phyloP scores from a whole-genome alignment of 768 basidiomycete species.

The Leccinum olivaceopallidum region DNA sequence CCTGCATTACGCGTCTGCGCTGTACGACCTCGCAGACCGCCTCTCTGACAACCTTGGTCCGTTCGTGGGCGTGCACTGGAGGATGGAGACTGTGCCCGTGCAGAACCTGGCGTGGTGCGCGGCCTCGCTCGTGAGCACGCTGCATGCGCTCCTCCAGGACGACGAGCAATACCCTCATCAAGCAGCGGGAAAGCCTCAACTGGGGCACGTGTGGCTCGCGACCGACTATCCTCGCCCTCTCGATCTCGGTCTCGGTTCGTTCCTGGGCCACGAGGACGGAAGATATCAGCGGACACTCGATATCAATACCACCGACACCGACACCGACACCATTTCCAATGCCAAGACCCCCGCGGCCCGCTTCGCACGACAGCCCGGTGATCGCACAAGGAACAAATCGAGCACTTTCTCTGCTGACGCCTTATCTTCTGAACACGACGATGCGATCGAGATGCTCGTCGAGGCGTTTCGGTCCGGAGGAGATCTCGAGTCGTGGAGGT shows the following conservation, averaged over 20 bases:
- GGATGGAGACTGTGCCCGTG: conserved; percentile 50
- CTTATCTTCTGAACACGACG: too few species aligned
- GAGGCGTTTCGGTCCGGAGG: conserved; percentile 45
- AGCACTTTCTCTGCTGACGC: too few species aligned
- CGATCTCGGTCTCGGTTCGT: neutral
- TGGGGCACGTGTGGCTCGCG: conserved; percentile 54
- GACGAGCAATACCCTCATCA: conserved; percentile 19
- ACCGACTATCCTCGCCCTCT: conserved; percentile 48
- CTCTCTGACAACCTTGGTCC: conserved; percentile 38
- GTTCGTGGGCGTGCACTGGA: conserved; percentile 57
- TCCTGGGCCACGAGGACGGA: neutral
- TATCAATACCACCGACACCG: neutral
- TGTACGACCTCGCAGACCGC: conserved; percentile 41
- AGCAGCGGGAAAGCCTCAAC: neutral
- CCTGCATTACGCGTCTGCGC: conserved; percentile 45
- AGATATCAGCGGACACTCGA: neutral
- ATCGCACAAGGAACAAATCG: too few species aligned
- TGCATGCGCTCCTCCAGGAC: conserved; percentile 37
- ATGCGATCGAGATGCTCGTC: conserved; percentile 25
- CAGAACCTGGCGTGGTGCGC: conserved; percentile 41
- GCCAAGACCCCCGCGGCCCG: too few species aligned
- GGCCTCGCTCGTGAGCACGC: conserved; percentile 45
- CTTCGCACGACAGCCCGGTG: too few species aligned
- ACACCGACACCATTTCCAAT: too few species aligned
- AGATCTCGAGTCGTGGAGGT: conserved; percentile 39